Conservation (phyloP, 257 asterid genomes). For the Petrea volubilis region DNA sequence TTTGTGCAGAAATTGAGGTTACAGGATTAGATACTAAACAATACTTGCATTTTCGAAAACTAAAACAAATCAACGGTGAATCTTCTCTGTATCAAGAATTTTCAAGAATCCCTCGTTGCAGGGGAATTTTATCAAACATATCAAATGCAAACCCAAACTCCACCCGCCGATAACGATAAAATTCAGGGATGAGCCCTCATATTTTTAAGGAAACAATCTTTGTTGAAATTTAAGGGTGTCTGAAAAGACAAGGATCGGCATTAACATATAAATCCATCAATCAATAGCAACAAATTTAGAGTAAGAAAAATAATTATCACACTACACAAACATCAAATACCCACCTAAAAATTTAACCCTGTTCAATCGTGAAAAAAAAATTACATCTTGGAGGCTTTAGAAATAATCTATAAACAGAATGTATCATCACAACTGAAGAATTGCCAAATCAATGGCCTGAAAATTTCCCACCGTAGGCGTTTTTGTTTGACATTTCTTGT, state of each 20-base stretch:
- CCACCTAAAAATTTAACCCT: not conserved
- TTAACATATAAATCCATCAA: not conserved
- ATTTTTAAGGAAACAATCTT: not conserved
- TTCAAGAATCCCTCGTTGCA: not conserved
- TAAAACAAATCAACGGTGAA: not conserved
- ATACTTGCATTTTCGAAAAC: not conserved
- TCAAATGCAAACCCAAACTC: not conserved
- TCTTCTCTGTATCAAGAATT: not conserved
- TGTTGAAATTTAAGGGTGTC: not conserved
- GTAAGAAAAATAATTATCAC: not conserved
- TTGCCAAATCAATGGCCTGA: not conserved
- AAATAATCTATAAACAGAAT: not conserved
- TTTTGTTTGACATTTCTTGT: not conserved
- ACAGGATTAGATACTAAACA: not conserved
- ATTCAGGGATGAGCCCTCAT: not conserved
- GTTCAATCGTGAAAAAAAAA: not conserved
- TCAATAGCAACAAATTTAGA: not conserved
- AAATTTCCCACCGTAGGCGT: not conserved
- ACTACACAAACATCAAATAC: not conserved
- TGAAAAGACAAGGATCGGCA: not conserved
- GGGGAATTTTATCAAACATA: not conserved
- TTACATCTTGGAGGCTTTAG: not conserved
- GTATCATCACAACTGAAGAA: not conserved
- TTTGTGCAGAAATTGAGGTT: not conserved
- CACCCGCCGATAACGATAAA: not conserved